Conservation (phyloP, 352 stramenopile species). For the Blastocystis sp. region DNA sequence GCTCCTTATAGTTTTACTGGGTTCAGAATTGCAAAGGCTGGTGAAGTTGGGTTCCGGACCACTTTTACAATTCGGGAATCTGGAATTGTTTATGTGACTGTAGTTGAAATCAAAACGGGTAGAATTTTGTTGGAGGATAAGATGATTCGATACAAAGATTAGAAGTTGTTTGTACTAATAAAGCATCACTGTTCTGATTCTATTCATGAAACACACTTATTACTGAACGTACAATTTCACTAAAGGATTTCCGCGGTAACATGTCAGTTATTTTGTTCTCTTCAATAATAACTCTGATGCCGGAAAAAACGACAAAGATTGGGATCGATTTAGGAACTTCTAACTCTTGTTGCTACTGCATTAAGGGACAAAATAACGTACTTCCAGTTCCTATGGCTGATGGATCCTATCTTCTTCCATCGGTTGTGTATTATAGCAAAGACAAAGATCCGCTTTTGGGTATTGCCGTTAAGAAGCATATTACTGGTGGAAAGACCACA, state of each 20-base stretch:
- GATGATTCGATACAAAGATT: background rate
- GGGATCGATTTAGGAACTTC: constrained; percentile 61
- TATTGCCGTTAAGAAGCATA: constrained; percentile 83
- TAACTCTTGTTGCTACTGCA: constrained; percentile 74
- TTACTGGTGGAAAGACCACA: constrained; percentile 82
- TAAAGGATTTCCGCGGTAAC: background rate
- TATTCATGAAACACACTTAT: too few relatives aligned
- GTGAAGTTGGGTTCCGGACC: background rate
- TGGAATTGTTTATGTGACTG: constrained; percentile 4
- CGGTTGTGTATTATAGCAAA: constrained; percentile 84
- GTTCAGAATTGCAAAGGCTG: background rate
- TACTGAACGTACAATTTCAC: background rate
- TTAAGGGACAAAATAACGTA: constrained; percentile 86
- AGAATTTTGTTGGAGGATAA: background rate
- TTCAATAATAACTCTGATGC: too few relatives aligned
- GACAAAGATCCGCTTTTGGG: constrained; percentile 83
- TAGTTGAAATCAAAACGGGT: background rate
- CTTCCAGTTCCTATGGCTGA: constrained; percentile 88
- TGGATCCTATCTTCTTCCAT: constrained; percentile 93
- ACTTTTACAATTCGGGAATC: background rate
- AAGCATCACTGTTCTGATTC: too few relatives aligned
- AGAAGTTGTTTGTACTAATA: background rate
- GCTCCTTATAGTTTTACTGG: background rate
- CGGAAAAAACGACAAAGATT: constrained; percentile 68
- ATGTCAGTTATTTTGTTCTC: background rate